Percentiles rank a stretch among this genome's conserved stretches.
Conservation (phyloP, 2,329 filamentous ascomycete species). For the Davidsoniella eucalypti region DNA sequence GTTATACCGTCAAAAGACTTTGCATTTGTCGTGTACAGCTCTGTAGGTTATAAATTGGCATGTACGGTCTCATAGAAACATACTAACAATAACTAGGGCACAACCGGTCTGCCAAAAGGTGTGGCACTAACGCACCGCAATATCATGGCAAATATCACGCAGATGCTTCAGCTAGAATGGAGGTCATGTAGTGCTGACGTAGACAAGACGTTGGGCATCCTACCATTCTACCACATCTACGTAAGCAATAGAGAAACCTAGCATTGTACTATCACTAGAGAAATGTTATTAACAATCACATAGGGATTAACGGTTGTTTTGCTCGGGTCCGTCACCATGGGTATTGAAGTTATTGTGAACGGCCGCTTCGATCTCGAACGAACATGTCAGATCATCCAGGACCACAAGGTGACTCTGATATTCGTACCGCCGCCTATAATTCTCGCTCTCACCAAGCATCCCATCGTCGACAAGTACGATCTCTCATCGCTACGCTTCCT, state of each 20-base stretch:
- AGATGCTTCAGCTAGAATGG: slow-evolving; percentile 36
- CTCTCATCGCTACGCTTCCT: slow-evolving; percentile 64
- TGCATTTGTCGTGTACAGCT: slow-evolving; percentile 75
- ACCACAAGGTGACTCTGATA: slow-evolving; percentile 56
- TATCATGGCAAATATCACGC: slow-evolving; percentile 56
- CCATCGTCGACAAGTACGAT: slow-evolving; percentile 64
- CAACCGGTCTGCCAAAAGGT: slow-evolving; percentile 80
- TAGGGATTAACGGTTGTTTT: slow-evolving; percentile 21
- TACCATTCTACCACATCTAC: slow-evolving; percentile 89
- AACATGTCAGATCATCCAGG: slow-evolving; percentile 62
- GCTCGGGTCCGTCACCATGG: slow-evolving; percentile 28
- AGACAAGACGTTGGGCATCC: slow-evolving; percentile 60
- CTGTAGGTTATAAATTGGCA: slow-evolving; percentile 20
- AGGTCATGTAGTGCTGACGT: slow-evolving; percentile 40
- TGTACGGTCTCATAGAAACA: too few species aligned
- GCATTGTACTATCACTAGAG: background rate
- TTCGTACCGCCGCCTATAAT: slow-evolving; percentile 79
- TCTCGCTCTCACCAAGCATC: slow-evolving; percentile 64
- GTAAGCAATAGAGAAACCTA: slow-evolving; percentile 27
- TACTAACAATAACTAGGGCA: slow-evolving; percentile 34
- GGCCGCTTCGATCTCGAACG: slow-evolving; percentile 63
- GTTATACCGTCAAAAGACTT: slow-evolving; percentile 55
- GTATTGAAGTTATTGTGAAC: slow-evolving; percentile 57
- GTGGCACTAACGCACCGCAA: slow-evolving; percentile 77
- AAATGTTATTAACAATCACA: slow-evolving; percentile 7